These are phyloP conservation scores for Ploettnerulaceae sp. DNA, from an alignment of 2,329 filamentous ascomycete species.

Conservation along the genomic window DNA sequence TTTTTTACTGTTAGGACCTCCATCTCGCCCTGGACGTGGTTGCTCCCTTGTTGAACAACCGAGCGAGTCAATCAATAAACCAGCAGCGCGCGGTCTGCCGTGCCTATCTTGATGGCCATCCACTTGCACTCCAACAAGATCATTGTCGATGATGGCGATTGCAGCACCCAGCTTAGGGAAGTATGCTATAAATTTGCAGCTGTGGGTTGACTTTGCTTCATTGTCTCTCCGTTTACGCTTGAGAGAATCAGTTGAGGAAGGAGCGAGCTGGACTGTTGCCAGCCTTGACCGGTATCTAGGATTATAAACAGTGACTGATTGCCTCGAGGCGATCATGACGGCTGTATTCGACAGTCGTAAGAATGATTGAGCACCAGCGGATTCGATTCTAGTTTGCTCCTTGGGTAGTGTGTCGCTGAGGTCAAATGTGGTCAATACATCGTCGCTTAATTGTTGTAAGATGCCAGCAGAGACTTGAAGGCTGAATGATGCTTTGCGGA, in stretches of 20 bases:
- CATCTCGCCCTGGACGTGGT: constrained; percentile 25
- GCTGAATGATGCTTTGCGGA: constrained; percentile 38
- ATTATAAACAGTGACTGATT: constrained; percentile 60
- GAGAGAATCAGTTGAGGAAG: constrained; percentile 15
- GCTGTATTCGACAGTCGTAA: constrained; percentile 62
- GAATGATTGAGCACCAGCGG: constrained; percentile 55
- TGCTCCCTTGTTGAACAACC: constrained; percentile 54
- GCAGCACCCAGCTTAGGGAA: constrained; percentile 62
- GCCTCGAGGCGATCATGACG: constrained; percentile 54
- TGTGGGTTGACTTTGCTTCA: constrained; percentile 9
- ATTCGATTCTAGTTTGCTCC: constrained; percentile 49
- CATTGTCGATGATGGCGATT: constrained; percentile 58
- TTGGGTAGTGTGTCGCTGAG: constrained; percentile 58
- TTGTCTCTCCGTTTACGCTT: constrained; percentile 27
- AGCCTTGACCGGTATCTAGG: constrained; percentile 56
- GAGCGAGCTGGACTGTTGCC: constrained; percentile 36
- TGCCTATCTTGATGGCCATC: constrained; percentile 54
- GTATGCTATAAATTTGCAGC: constrained; percentile 51
- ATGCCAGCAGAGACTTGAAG: constrained; percentile 60
- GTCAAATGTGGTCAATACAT: constrained; percentile 56
- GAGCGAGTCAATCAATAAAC: constrained; percentile 68
- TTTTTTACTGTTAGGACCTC: not conserved
- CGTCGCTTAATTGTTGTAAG: constrained; percentile 54
- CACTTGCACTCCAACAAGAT: constrained; percentile 65
- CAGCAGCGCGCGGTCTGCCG: constrained; percentile 51